A percentile compares a stretch with the other conserved stretches of the same genome.
Evolutionary conservation across 208 protist genomes (phyloP).

Genomic region (Acanthamoeba castellanii): DNA sequence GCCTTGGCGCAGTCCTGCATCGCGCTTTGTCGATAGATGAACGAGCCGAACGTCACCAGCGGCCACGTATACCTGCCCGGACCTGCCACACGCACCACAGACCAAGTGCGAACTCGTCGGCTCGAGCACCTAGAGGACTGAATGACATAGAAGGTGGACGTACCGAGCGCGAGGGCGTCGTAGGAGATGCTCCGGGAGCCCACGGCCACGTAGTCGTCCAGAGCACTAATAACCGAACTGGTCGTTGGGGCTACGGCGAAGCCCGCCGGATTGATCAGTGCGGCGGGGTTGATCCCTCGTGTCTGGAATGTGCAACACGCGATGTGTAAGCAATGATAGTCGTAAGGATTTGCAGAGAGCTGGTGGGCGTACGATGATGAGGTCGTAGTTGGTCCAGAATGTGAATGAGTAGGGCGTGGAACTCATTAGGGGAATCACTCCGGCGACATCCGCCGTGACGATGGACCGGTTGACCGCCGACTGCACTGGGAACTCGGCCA

Average conservation of each 20-base stretch:
- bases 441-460: not conserved
- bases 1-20: conserved; percentile 40
- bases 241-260: not conserved
- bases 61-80: not conserved
- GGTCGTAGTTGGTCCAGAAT: conserved; percentile 31
- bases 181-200: not conserved
- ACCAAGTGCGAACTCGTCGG: not conserved
- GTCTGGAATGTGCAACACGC: not conserved
- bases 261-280: not conserved
- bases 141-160: not conserved
- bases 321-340: no score
- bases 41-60: conserved; percentile 20
- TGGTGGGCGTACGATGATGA: not conserved
- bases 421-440: not conserved
- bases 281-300: not conserved
- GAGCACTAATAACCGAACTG: not conserved
- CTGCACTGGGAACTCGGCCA: not conserved
- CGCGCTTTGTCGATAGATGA: conserved; percentile 2
- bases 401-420: conserved; percentile 7
- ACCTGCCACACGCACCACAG: not conserved
- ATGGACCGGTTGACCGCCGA: not conserved
- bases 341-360: no score
- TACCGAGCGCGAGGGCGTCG: not conserved
- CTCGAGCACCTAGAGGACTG: no score
- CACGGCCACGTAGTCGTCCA: not conserved